Conservation (phyloP, 768 basidiomycete species). For the Lactifluus hygrophoroides region DNA sequence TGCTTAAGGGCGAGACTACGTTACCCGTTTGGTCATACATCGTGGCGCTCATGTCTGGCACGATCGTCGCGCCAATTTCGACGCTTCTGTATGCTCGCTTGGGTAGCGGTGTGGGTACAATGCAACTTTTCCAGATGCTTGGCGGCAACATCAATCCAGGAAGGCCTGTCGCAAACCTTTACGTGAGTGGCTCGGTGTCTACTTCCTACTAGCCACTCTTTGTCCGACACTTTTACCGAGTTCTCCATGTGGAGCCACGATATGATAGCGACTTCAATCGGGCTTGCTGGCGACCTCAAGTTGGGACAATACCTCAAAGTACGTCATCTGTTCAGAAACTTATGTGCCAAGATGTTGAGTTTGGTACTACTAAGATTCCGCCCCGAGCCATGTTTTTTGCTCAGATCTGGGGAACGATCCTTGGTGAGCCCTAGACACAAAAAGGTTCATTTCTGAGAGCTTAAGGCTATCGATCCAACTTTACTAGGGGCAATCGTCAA, state of each 20-base stretch:
- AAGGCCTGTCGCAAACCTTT: constrained; percentile 60
- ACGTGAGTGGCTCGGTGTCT: constrained; percentile 29
- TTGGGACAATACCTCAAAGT: constrained; percentile 39
- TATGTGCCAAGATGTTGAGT: not conserved
- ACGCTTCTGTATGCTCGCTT: constrained; percentile 48
- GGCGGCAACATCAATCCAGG: constrained; percentile 53
- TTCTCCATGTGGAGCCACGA: constrained; percentile 66
- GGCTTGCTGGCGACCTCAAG: constrained; percentile 48
- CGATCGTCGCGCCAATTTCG: constrained; percentile 41
- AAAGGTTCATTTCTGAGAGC: not conserved
- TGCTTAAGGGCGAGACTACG: constrained; percentile 51
- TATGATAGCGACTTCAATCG: constrained; percentile 45
- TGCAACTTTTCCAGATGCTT: constrained; percentile 58
- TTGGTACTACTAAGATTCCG: constrained; percentile 42
- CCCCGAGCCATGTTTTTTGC: constrained; percentile 58
- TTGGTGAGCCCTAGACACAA: constrained; percentile 29
- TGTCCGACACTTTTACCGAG: constrained; percentile 24
- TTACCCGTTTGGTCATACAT: constrained; percentile 59
- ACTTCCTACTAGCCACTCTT: not conserved
- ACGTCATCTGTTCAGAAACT: not conserved
- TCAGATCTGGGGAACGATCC: constrained; percentile 57
- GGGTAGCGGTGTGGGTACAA: constrained; percentile 53
- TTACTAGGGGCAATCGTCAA: constrained; percentile 28
- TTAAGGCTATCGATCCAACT: not conserved
- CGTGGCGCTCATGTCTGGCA: constrained; percentile 44